Percentiles rank a stretch among this genome's conserved stretches.
Conservation (phyloP, 176 grass and related monocot species). For the Eragrostis curvula region DNA sequence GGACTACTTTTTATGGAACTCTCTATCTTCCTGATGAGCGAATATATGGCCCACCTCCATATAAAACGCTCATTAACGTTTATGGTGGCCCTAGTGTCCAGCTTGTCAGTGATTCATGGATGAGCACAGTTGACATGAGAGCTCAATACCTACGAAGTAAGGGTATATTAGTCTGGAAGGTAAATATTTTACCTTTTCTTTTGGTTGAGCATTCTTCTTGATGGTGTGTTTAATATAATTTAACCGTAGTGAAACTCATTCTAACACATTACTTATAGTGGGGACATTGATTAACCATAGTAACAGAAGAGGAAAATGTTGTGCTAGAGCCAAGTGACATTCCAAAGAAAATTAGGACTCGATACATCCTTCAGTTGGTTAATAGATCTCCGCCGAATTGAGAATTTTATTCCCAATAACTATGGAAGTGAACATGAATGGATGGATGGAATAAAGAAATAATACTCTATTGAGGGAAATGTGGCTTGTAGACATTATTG, state of each 20-base stretch:
- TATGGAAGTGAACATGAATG: background rate
- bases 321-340: background rate
- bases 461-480: background rate
- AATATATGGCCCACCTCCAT: conserved; percentile 91
- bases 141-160: conserved; percentile 91
- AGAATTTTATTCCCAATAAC: background rate
- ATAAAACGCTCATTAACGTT: conserved; percentile 81
- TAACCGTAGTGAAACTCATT: background rate
- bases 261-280: background rate
- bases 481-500: background rate
- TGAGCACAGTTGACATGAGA: conserved; percentile 99
- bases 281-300: background rate
- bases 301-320: conserved; percentile 2
- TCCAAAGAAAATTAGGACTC: background rate
- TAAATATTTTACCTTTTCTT: conserved; percentile 41
- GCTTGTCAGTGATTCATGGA: conserved; percentile 89
- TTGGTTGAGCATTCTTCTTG: conserved; percentile 15
- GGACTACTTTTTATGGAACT: conserved; percentile 78
- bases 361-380: conserved; percentile 6
- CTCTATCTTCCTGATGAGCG: conserved; percentile 89
- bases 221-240: background rate
- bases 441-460: background rate
- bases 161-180: conserved; percentile 99
- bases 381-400: background rate
- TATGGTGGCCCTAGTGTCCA: conserved; percentile 97